Percentiles rank a stretch among this genome's conserved stretches.
Evolutionary conservation across 2,329 filamentous ascomycete species (phyloP).

Genomic region (Pseudopyrenochaeta lycopersici): DNA sequence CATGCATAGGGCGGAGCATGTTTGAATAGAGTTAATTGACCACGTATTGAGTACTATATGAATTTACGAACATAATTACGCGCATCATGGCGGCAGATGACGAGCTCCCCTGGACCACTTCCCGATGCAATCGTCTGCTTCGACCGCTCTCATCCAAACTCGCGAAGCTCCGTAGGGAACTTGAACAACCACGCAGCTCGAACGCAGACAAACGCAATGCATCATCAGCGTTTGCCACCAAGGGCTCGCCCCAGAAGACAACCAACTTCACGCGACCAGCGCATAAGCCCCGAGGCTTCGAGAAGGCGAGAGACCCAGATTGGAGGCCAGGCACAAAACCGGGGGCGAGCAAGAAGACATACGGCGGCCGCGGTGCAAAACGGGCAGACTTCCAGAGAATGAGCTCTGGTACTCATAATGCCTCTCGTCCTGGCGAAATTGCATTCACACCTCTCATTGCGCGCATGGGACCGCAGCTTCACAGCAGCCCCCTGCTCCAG

Average conservation of each 20-base stretch:
- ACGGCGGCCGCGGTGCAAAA: constrained; percentile 38
- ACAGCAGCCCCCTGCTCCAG: constrained; percentile 41
- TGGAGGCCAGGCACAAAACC: constrained; percentile 43
- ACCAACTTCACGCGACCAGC: constrained; percentile 36
- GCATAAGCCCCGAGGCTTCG: constrained; percentile 42
- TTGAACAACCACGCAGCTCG: constrained; percentile 31
- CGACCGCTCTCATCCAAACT: constrained; percentile 54
- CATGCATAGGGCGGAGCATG: background rate
- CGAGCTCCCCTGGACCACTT: constrained; percentile 52
- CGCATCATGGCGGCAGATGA: constrained; percentile 40
- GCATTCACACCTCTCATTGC: constrained; percentile 47
- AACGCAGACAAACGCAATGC: constrained; percentile 28
- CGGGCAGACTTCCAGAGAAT: constrained; percentile 14
- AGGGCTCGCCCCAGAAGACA: constrained; percentile 34
- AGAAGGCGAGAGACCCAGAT: constrained; percentile 46
- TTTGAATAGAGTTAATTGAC: constrained; percentile 8
- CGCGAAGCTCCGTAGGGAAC: constrained; percentile 47
- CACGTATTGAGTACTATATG: constrained; percentile 20
- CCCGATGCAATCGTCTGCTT: constrained; percentile 54
- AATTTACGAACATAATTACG: constrained; percentile 27
- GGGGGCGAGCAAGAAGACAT: constrained; percentile 40
- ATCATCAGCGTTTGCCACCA: constrained; percentile 34
- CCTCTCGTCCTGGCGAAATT: constrained; percentile 42
- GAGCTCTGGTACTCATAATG: constrained; percentile 3
- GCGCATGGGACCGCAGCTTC: constrained; percentile 35